A percentile compares a stretch with the other conserved stretches of the same genome.
Evolutionary conservation across 2,329 filamentous ascomycete genomes (phyloP).

Genomic region (Dryadomyces quercivorus): DNA sequence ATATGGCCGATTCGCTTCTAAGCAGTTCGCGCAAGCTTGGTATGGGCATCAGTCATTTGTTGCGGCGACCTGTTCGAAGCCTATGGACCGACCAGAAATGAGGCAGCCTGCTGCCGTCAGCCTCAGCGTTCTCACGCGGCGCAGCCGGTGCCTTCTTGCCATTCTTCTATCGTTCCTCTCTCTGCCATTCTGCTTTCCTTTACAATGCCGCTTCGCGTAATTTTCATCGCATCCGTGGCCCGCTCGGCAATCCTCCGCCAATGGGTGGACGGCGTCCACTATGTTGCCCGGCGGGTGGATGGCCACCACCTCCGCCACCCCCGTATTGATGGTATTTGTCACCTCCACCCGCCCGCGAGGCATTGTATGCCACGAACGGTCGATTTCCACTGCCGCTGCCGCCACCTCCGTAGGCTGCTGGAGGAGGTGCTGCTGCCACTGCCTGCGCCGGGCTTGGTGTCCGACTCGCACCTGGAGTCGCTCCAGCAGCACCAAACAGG

Average conservation of each 20-base stretch:
- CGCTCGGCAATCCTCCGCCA: conserved; percentile 27
- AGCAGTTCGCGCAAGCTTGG: too few species aligned
- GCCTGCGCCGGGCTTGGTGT: conserved; percentile 17
- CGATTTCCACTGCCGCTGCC: conserved; percentile 18
- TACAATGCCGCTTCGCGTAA: too few species aligned
- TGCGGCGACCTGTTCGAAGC: too few species aligned
- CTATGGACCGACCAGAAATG: background rate
- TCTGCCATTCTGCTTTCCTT: background rate
- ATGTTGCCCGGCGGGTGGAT: conserved; percentile 22
- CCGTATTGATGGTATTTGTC: conserved; percentile 21
- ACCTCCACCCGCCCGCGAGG: conserved; percentile 32
- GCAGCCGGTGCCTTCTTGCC: background rate
- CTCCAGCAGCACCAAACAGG: conserved; percentile 50
- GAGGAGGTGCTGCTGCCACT: conserved; percentile 3
- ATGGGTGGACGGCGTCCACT: conserved; percentile 16
- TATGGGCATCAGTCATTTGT: too few species aligned
- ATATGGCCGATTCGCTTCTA: too few species aligned
- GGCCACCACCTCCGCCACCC: conserved; percentile 21
- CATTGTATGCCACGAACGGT: conserved; percentile 32
- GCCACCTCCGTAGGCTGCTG: background rate
- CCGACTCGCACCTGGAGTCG: conserved; percentile 20
- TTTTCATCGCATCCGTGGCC: conserved; percentile 27
- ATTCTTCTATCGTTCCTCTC: background rate
- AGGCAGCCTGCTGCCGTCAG: background rate
- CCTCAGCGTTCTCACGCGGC: background rate